These are phyloP conservation scores for Spergularia azorica DNA, from an alignment of 179 eudicot genomes.

Conservation along the genomic window DNA sequence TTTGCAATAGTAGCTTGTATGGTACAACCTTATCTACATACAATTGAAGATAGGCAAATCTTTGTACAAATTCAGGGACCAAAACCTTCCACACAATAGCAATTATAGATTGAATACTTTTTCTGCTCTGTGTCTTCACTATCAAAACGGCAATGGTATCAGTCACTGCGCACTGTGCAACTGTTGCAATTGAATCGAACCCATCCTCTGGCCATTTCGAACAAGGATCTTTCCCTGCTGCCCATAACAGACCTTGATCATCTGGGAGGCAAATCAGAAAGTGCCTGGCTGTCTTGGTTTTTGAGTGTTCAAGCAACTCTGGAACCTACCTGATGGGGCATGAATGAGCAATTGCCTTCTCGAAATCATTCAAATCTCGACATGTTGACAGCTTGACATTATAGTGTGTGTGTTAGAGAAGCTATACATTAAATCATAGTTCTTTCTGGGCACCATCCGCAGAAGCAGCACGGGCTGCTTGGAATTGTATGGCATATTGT, in stretches of 20 bases:
- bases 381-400: slow-evolving; percentile 9
- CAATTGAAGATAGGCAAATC: background rate
- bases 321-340: background rate
- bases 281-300: background rate
- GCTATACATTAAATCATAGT: slow-evolving; percentile 17
- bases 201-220: slow-evolving; percentile 7
- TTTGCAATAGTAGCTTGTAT: too few species aligned
- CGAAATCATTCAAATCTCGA: slow-evolving; percentile 17
- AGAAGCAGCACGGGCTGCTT: slow-evolving; percentile 54
- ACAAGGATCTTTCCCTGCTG: background rate
- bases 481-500: slow-evolving; percentile 58
- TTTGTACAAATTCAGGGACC: background rate
- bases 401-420: background rate
- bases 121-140: background rate
- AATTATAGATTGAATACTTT: background rate
- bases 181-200: background rate
- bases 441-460: slow-evolving; percentile 46
- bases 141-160: background rate
- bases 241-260: slow-evolving; percentile 18
- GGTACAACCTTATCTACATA: background rate
- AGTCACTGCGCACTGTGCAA: background rate
- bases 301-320: background rate
- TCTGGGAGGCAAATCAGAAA: slow-evolving; percentile 13
- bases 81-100: background rate
- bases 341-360: slow-evolving; percentile 17